Evolutionary conservation across 495 filamentous ascomycete species (phyloP).

Genomic region (Neurospora terricola): DNA sequence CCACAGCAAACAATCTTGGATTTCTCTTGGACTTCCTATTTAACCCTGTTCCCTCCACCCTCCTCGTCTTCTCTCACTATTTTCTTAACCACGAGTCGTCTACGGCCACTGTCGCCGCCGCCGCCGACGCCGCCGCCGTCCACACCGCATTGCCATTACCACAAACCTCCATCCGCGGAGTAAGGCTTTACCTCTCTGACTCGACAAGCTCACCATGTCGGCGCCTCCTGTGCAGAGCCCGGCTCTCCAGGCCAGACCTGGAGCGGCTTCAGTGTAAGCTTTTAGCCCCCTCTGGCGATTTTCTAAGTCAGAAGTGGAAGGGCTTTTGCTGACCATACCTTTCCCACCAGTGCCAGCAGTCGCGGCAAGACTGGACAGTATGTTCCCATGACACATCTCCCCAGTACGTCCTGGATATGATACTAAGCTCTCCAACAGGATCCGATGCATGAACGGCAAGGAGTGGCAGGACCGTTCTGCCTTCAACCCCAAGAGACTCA

Average conservation of each 20-base stretch:
- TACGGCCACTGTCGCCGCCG: neutral
- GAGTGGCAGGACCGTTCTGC: slow-evolving; percentile 25
- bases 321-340: neutral
- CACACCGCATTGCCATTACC: neutral
- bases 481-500: slow-evolving; percentile 40
- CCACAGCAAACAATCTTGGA: neutral
- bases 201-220: neutral
- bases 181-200: neutral
- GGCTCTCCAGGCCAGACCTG: neutral
- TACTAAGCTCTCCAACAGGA: slow-evolving; percentile 18
- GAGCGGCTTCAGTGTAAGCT: neutral
- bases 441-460: slow-evolving; percentile 40
- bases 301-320: neutral
- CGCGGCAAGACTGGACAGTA: neutral
- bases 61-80: neutral
- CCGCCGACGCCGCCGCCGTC: neutral
- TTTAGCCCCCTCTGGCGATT: neutral
- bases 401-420: neutral
- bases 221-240: neutral
- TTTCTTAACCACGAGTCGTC: neutral
- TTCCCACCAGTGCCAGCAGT: neutral
- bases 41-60: neutral
- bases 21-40: neutral
- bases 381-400: neutral
- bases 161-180: neutral